Percentiles rank a stretch among this genome's conserved stretches.
Evolutionary conservation across 495 filamentous ascomycete species (phyloP).

Genomic region (Aspergillus saccharolyticus): DNA sequence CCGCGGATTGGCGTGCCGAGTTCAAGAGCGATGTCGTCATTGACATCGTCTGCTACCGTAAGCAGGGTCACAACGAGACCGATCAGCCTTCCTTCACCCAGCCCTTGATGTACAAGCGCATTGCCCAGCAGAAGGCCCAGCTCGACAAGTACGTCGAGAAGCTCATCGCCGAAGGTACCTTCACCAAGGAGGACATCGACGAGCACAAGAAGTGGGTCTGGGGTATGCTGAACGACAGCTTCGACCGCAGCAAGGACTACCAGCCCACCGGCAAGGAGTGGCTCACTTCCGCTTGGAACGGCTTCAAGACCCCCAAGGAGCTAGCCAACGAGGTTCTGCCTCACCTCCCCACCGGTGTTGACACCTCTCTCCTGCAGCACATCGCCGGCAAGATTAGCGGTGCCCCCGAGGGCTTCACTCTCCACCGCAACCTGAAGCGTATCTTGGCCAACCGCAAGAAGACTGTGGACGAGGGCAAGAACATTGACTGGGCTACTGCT

Average conservation of each 20-base stretch:
- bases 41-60: slow-evolving; percentile 97
- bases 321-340: slow-evolving; percentile 90
- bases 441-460: slow-evolving; percentile 88
- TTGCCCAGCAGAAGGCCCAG: slow-evolving; percentile 69
- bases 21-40: slow-evolving; percentile 97
- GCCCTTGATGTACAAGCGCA: slow-evolving; percentile 98
- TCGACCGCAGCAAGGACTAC: slow-evolving; percentile 94
- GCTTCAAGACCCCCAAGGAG: slow-evolving; percentile 98
- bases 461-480: slow-evolving; percentile 85
- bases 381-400: slow-evolving; percentile 72
- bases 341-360: slow-evolving; percentile 82
- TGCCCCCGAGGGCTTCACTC: slow-evolving; percentile 75
- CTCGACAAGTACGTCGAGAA: slow-evolving; percentile 84
- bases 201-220: slow-evolving; percentile 99
- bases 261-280: slow-evolving; percentile 95
- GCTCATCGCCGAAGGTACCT: slow-evolving; percentile 83
- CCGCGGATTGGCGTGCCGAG: slow-evolving; percentile 94
- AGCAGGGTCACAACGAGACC: slow-evolving; percentile 98
- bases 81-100: slow-evolving; percentile 99
- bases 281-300: slow-evolving; percentile 98
- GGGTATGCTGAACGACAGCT: slow-evolving; percentile 97
- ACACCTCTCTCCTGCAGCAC: slow-evolving; percentile 61
- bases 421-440: slow-evolving; percentile 95
- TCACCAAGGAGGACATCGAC: slow-evolving; percentile 95
- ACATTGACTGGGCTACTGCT: slow-evolving; percentile 95